Evolutionary conservation across 2,329 filamentous ascomycete genomes (phyloP).

Genomic region (Talaromyces atroroseus): DNA sequence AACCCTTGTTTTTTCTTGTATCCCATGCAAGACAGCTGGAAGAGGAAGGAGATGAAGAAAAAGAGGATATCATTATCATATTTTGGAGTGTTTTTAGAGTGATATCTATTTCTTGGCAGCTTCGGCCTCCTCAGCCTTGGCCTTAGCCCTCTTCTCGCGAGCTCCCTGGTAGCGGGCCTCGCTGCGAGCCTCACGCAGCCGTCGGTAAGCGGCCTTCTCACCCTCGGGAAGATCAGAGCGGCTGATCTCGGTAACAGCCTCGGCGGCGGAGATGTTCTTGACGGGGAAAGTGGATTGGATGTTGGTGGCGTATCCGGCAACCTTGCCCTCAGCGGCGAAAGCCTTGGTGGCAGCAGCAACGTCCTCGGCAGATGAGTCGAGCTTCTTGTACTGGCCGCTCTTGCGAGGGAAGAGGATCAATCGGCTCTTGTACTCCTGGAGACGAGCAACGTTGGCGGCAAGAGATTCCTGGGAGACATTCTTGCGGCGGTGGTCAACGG

Average conservation of each 20-base stretch:
- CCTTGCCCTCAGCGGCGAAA: conserved; percentile 43
- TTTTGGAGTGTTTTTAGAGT: conserved; percentile 17
- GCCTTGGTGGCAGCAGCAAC: conserved; percentile 65
- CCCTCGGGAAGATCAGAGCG: conserved; percentile 73
- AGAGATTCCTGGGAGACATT: conserved; percentile 97
- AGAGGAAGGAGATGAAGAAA: conserved; percentile 18
- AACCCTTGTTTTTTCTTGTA: conserved; percentile 31
- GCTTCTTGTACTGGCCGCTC: conserved; percentile 87
- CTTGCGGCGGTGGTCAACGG: conserved; percentile 92
- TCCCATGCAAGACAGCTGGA: conserved; percentile 24
- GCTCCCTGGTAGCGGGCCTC: conserved; percentile 75
- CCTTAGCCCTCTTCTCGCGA: conserved; percentile 89
- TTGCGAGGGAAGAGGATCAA: conserved; percentile 97
- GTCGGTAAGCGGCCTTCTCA: conserved; percentile 81
- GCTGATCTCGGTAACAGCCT: conserved; percentile 67
- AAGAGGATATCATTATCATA: conserved; percentile 16
- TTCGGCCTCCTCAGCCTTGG: conserved; percentile 65
- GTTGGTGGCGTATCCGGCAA: conserved; percentile 49
- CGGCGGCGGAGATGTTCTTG: conserved; percentile 52
- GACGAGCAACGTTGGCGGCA: conserved; percentile 89
- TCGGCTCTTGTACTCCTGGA: conserved; percentile 94
- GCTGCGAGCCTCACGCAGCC: conserved; percentile 76
- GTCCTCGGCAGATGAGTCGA: conserved; percentile 78
- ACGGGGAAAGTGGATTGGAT: conserved; percentile 65
- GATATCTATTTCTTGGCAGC: conserved; percentile 48